Evolutionary conservation across 768 basidiomycete genomes (phyloP).

Genomic region (Gelatoporia subvermispora): DNA sequence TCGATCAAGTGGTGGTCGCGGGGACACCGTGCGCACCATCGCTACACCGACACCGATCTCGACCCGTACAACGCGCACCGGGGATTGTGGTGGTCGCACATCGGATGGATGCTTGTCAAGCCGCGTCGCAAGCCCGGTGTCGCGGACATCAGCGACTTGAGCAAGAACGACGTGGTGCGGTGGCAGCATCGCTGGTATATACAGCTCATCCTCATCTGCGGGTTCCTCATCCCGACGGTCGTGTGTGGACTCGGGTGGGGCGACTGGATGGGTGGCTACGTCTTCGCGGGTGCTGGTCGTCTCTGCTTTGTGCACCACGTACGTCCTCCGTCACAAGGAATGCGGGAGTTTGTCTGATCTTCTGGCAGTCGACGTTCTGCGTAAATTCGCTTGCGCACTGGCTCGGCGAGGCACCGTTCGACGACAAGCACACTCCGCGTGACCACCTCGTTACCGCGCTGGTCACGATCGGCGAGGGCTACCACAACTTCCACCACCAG

Average conservation of each 20-base stretch:
- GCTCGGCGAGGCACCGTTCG: constrained; percentile 90
- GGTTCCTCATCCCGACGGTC: constrained; percentile 66
- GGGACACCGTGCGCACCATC: constrained; percentile 95
- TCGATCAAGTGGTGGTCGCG: constrained; percentile 99
- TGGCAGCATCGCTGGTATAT: constrained; percentile 90
- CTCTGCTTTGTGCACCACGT: constrained; percentile 87
- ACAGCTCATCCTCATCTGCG: constrained; percentile 65
- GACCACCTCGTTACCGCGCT: constrained; percentile 89
- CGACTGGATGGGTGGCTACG: constrained; percentile 80
- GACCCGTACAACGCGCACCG: constrained; percentile 94
- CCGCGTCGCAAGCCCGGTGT: constrained; percentile 86
- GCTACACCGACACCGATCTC: constrained; percentile 95
- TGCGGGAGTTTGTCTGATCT: background rate
- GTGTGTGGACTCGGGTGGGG: constrained; percentile 81
- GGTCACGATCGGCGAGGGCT: constrained; percentile 91
- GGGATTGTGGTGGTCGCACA: constrained; percentile 81
- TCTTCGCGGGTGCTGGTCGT: constrained; percentile 80
- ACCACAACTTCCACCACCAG: constrained; percentile 97
- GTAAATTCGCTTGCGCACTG: constrained; percentile 97
- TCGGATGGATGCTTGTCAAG: constrained; percentile 95
- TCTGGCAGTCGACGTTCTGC: constrained; percentile 83
- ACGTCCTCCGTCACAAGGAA: constrained; percentile 25
- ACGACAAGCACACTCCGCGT: constrained; percentile 91
- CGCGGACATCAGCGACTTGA: constrained; percentile 84
- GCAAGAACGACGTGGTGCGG: constrained; percentile 70